Percentiles rank a stretch among this genome's conserved stretches.
Evolutionary conservation across 2,329 filamentous ascomycete genomes (phyloP).

Genomic region (Calycina marina): DNA sequence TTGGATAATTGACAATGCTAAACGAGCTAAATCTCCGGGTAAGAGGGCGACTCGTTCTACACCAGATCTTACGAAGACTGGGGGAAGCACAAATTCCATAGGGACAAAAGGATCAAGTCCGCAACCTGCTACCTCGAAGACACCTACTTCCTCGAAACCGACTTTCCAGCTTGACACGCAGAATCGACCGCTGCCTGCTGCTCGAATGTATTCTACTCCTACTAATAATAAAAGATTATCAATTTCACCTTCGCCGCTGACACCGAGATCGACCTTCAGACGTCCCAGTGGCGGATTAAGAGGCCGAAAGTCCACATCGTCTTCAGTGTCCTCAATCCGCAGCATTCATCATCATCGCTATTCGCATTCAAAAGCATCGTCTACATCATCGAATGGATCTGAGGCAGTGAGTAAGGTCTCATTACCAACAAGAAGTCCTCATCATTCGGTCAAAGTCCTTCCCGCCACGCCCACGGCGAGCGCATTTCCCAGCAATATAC

Average conservation of each 20-base stretch:
- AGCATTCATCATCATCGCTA: slow-evolving; percentile 80
- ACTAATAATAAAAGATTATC: slow-evolving; percentile 50
- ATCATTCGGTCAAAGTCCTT: slow-evolving; percentile 87
- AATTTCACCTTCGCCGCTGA: slow-evolving; percentile 73
- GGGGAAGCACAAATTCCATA: slow-evolving; percentile 24
- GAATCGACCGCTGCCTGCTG: slow-evolving; percentile 18
- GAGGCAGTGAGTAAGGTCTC: slow-evolving; percentile 57
- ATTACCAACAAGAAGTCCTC: slow-evolving; percentile 56
- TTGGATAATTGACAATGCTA: slow-evolving; percentile 56
- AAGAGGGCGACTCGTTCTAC: slow-evolving; percentile 31
- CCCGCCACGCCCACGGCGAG: slow-evolving; percentile 69
- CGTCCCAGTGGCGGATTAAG: slow-evolving; percentile 71
- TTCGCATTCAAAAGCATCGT: slow-evolving; percentile 86
- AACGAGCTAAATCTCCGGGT: slow-evolving; percentile 42
- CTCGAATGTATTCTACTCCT: slow-evolving; percentile 25
- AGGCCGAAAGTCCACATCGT: slow-evolving; percentile 89
- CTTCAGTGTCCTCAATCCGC: slow-evolving; percentile 82
- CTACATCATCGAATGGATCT: slow-evolving; percentile 69
- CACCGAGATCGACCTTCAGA: slow-evolving; percentile 74
- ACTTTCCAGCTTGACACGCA: slow-evolving; percentile 21
- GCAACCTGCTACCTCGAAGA: slow-evolving; percentile 42
- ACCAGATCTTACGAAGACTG: slow-evolving; percentile 39
- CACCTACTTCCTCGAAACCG: slow-evolving; percentile 23
- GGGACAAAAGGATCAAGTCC: slow-evolving; percentile 38
- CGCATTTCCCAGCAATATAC: slow-evolving; percentile 72